phyloP scores from a whole-genome alignment of 768 basidiomycete genomes.

The Paxillus rubicundulus region DNA sequence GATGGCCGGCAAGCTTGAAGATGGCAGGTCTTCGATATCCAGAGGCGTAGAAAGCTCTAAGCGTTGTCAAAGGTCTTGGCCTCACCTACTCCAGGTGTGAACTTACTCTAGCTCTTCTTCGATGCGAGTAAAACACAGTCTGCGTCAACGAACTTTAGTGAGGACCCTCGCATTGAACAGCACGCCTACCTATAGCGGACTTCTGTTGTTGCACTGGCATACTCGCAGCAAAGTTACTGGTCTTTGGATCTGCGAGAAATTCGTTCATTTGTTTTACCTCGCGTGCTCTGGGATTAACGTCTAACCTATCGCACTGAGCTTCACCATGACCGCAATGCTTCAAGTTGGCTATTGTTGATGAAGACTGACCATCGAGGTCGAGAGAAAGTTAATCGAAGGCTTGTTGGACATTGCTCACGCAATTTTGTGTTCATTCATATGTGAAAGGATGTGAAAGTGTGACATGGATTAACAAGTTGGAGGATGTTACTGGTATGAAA shows the following conservation, averaged over 20 bases:
- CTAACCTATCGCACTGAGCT: conserved; percentile 17
- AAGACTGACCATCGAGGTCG: background rate
- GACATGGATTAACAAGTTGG: background rate
- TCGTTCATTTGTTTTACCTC: conserved; percentile 1
- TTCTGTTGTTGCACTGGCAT: conserved; percentile 15
- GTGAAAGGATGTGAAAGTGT: conserved; percentile 10
- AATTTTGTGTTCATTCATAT: background rate
- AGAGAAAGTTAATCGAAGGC: background rate
- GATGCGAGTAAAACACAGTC: conserved; percentile 9
- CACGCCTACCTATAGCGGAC: conserved; percentile 12
- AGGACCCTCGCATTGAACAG: background rate
- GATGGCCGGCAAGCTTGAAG: conserved; percentile 5
- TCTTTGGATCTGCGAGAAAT: conserved; percentile 13
- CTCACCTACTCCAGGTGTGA: background rate
- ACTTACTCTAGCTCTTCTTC: conserved; percentile 16
- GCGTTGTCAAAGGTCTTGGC: background rate
- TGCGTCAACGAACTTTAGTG: conserved; percentile 12
- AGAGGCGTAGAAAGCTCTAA: conserved; percentile 6
- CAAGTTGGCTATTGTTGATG: background rate
- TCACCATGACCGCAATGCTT: conserved; percentile 6
- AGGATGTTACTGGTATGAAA: background rate
- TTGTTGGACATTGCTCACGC: background rate
- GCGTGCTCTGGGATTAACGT: background rate
- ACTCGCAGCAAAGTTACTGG: conserved; percentile 12
- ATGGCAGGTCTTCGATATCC: conserved; percentile 6